Percentiles rank a stretch among this genome's conserved stretches.
Evolutionary conservation across 257 asterid species (phyloP).

Genomic region (Gentiana straminea): DNA sequence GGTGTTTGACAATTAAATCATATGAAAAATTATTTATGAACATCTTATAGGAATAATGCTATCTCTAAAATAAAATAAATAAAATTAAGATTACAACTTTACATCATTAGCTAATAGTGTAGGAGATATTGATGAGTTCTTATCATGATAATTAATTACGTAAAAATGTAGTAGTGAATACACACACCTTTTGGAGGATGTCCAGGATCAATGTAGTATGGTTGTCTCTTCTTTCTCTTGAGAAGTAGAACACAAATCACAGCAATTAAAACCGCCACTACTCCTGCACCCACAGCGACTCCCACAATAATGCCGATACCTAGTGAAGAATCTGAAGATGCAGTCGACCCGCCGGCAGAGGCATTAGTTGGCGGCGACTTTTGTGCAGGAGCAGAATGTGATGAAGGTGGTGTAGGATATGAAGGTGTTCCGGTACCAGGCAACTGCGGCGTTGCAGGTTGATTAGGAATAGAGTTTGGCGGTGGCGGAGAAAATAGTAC

Average conservation of each 20-base stretch:
- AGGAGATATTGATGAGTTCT: too few species aligned
- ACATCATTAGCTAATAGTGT: too few species aligned
- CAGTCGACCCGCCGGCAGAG: conserved; percentile 6
- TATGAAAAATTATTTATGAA: too few species aligned
- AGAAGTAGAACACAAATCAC: conserved; percentile 16
- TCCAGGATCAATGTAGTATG: conserved; percentile 18
- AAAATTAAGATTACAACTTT: too few species aligned
- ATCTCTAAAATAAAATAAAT: too few species aligned
- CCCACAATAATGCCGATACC: conserved; percentile 8
- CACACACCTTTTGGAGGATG: conserved; percentile 21
- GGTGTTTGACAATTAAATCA: too few species aligned
- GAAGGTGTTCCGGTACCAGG: conserved; percentile 1
- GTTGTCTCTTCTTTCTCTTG: conserved; percentile 24
- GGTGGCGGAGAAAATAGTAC: conserved; percentile 1
- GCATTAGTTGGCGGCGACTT: conserved; percentile 1
- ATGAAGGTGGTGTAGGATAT: conserved; percentile 5
- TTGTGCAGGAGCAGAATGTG: conserved; percentile 1
- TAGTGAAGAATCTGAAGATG: conserved; percentile 9
- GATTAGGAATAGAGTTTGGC: conserved; percentile 7
- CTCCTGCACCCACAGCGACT: conserved; percentile 18
- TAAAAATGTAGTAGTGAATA: too few species aligned
- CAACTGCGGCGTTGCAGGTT: not conserved
- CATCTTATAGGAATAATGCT: too few species aligned
- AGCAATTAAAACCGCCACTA: conserved; percentile 13
- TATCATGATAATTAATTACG: too few species aligned